Percentiles rank a stretch among this genome's conserved stretches.
Evolutionary conservation across 2,329 filamentous ascomycete genomes (phyloP).

Genomic region (Ceratocystis cacaofunesta): DNA sequence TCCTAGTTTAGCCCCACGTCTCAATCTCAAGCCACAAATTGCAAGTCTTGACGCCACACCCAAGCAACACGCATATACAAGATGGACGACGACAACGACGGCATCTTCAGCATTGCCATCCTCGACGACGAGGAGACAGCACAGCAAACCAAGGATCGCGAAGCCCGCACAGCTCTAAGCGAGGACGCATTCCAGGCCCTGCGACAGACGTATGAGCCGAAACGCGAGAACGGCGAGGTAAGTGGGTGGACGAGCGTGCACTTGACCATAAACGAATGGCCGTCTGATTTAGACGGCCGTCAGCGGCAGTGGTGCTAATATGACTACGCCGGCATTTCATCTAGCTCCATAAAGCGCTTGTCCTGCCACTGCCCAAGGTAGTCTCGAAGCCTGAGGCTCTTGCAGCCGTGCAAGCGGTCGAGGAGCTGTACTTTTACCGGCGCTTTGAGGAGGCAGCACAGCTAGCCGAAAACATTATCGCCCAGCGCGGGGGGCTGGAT

Average conservation of each 20-base stretch:
- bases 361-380: slow-evolving; percentile 27
- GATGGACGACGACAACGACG: slow-evolving; percentile 22
- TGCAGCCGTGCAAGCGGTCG: slow-evolving; percentile 39
- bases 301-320: no score
- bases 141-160: slow-evolving; percentile 21
- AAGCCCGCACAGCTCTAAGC: slow-evolving; percentile 29
- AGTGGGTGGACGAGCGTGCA: slow-evolving; percentile 16
- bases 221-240: slow-evolving; percentile 42
- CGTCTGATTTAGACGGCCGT: no score
- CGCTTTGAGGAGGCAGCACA: slow-evolving; percentile 32
- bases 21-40: no score
- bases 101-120: slow-evolving; percentile 23
- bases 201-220: slow-evolving; percentile 31
- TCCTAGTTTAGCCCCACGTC: no score
- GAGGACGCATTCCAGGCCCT: slow-evolving; percentile 36
- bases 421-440: slow-evolving; percentile 42
- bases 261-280: background rate
- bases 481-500: slow-evolving; percentile 27
- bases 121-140: slow-evolving; percentile 24
- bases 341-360: slow-evolving; percentile 7
- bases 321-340: no score
- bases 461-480: slow-evolving; percentile 26
- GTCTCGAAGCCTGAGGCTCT: slow-evolving; percentile 35
- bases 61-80: background rate
- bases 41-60: no score